Evolutionary conservation across 805 yeast species (phyloP), one percentile per base, ranked within the genome.

Genomic region (Ogataea paraovalis): DNA sequence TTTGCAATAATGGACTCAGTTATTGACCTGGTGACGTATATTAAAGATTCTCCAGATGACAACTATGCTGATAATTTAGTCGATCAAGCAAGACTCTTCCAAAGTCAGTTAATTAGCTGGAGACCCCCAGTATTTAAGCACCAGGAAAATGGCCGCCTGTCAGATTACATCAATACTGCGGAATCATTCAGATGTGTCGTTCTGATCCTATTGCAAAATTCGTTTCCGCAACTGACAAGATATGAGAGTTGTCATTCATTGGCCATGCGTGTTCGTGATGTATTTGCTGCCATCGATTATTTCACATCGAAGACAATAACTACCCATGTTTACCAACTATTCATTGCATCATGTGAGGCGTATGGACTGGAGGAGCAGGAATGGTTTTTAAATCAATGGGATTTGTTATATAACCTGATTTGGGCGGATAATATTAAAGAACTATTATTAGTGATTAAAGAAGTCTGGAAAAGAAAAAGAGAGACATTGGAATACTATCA

Each of bases 301-400:
- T 33, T 42, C 8, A 28, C 22, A 2, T 49, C 56, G 5, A 34
- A 48, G 18, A 51, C 59, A 2, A 44, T 41, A 12, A 48, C 53
- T 14, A 48, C 47, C 13, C 54, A 54, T 22, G 34, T 49, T 28
- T 51, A 43, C 23, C 57, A 56, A 13, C 43, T 56, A 19, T 55
- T 56, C 33, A 42, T 55, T 9, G 54, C 54, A 4, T 45, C 55
- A 2, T 55, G 59, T 34, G 59, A 56, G 22, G 49, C 49, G 4
- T 23, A 41, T 20, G 19, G 39, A 6, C 22, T 9, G 3, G 44
- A 39, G 8, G 52, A 55, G 14, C 28, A 45, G 18, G 22, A 14
- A 2, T 55, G 55, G 58, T 46, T 47, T 34, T 13, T 43, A 12
- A 18, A 45, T 10, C 52, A 43, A 14, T 44, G 49, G 50, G 23